Conservation (phyloP, 2,329 filamentous ascomycete species). For the Penicillium vulpinum region DNA sequence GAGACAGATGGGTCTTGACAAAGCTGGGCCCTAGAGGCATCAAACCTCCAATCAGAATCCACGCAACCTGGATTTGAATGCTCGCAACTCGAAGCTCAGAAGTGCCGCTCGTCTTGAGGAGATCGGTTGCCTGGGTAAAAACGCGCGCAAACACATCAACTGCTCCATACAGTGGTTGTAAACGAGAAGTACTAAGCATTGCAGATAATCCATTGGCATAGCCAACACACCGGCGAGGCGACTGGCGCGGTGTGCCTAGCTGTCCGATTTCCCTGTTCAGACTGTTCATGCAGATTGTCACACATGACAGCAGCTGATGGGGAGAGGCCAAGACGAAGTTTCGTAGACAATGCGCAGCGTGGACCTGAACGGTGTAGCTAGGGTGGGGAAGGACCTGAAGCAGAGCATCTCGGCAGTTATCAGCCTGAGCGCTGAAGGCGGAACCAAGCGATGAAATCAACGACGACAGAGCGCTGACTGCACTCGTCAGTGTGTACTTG, state of each 20-base stretch:
- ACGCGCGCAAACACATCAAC: constrained; percentile 93
- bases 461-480: constrained; percentile 75
- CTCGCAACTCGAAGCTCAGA: constrained; percentile 88
- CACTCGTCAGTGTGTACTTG: constrained; percentile 78
- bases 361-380: constrained; percentile 93
- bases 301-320: constrained; percentile 83
- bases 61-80: constrained; percentile 95
- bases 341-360: constrained; percentile 81
- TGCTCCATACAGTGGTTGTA: constrained; percentile 88
- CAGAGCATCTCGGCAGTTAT: constrained; percentile 80
- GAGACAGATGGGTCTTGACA: constrained; percentile 95
- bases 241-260: constrained; percentile 72
- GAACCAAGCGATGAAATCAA: constrained; percentile 79
- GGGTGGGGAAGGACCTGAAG: constrained; percentile 90
- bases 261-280: constrained; percentile 81
- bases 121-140: constrained; percentile 82
- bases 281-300: constrained; percentile 96
- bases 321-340: constrained; percentile 87
- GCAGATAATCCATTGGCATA: constrained; percentile 91
- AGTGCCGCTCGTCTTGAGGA: constrained; percentile 88
- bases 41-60: constrained; percentile 92
- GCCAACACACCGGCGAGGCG: constrained; percentile 79
- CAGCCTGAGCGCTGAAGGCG: constrained; percentile 75
- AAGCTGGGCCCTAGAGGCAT: constrained; percentile 98
- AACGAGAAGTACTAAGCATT: constrained; percentile 82